phyloP scores from a whole-genome alignment of 2,329 filamentous ascomycete species.

The Aspergillus persii region DNA sequence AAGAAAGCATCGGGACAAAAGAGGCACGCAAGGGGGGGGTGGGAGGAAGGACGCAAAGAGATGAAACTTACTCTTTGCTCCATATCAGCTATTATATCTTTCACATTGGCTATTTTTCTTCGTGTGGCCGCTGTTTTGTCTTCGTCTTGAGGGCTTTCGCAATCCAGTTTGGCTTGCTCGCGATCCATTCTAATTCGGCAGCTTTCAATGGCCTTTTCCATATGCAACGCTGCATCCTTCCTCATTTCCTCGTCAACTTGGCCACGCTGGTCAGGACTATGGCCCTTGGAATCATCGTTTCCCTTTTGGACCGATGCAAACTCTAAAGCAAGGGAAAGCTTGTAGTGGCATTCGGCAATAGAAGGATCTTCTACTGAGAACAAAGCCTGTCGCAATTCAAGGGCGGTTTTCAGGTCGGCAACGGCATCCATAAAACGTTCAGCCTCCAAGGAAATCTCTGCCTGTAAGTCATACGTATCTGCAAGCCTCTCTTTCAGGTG shows the following conservation, averaged over 20 bases:
- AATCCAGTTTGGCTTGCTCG: slow-evolving; percentile 49
- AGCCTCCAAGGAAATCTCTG: slow-evolving; percentile 95
- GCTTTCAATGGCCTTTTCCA: slow-evolving; percentile 60
- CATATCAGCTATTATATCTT: slow-evolving; percentile 62
- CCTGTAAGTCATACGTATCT: slow-evolving; percentile 89
- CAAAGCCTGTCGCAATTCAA: slow-evolving; percentile 75
- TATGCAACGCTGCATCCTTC: slow-evolving; percentile 57
- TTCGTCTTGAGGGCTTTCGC: slow-evolving; percentile 39
- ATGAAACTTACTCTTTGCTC: slow-evolving; percentile 50
- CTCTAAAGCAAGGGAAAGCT: slow-evolving; percentile 90
- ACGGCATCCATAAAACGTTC: slow-evolving; percentile 90
- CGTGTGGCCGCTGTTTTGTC: slow-evolving; percentile 40
- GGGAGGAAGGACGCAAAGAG: background rate
- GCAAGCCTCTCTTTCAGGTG: slow-evolving; percentile 82
- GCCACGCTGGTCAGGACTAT: slow-evolving; percentile 39
- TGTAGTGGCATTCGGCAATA: slow-evolving; percentile 93
- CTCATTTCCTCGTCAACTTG: slow-evolving; percentile 54
- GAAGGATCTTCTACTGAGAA: slow-evolving; percentile 78
- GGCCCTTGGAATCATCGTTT: slow-evolving; percentile 28
- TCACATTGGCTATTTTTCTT: slow-evolving; percentile 56
- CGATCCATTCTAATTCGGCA: slow-evolving; percentile 55
- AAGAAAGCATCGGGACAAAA: background rate
- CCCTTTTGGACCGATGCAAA: slow-evolving; percentile 73
- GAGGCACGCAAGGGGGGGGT: background rate
- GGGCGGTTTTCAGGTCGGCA: slow-evolving; percentile 72